Conservation (phyloP, 1,139 yeast genomes). For the Taphrina flavorubra region DNA sequence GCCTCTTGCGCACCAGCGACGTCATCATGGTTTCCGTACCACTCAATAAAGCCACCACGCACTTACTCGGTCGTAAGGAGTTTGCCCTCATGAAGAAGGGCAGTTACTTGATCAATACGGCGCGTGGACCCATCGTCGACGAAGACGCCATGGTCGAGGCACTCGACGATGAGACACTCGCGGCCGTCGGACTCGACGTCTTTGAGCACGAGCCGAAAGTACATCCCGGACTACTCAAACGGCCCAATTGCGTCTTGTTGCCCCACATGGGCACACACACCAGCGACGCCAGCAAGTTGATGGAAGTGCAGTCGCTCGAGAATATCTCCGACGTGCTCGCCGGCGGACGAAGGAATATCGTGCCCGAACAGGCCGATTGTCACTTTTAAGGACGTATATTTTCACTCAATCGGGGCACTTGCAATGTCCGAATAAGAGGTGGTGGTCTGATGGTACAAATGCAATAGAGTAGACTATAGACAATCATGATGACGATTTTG, state of each 20-base stretch:
- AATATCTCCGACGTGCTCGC: slow-evolving; percentile 48
- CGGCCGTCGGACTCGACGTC: slow-evolving; percentile 77
- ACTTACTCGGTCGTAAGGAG: slow-evolving; percentile 61
- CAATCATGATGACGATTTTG: not conserved
- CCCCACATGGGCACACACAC: slow-evolving; percentile 86
- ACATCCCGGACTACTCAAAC: slow-evolving; percentile 8
- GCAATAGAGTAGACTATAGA: slow-evolving; percentile 4
- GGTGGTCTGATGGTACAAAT: not conserved
- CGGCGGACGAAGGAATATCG: slow-evolving; percentile 30
- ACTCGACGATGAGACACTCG: slow-evolving; percentile 68
- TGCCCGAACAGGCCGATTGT: slow-evolving; percentile 34
- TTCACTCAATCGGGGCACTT: not conserved
- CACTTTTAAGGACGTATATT: slow-evolving; percentile 9
- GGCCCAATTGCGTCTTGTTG: slow-evolving; percentile 51
- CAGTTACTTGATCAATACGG: slow-evolving; percentile 68
- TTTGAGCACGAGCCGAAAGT: slow-evolving; percentile 64
- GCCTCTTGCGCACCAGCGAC: slow-evolving; percentile 61
- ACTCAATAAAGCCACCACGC: slow-evolving; percentile 63
- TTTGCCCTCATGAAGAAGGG: slow-evolving; percentile 68
- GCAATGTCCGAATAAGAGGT: too few relatives aligned
- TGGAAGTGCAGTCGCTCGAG: slow-evolving; percentile 63
- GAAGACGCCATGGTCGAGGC: slow-evolving; percentile 66
- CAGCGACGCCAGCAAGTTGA: slow-evolving; percentile 59
- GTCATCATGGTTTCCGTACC: slow-evolving; percentile 69
- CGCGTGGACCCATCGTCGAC: slow-evolving; percentile 73